Percentiles rank a stretch among this genome's conserved stretches.
phyloP scores from a whole-genome alignment of 768 basidiomycete species.

The Tremella yokohamensis region DNA sequence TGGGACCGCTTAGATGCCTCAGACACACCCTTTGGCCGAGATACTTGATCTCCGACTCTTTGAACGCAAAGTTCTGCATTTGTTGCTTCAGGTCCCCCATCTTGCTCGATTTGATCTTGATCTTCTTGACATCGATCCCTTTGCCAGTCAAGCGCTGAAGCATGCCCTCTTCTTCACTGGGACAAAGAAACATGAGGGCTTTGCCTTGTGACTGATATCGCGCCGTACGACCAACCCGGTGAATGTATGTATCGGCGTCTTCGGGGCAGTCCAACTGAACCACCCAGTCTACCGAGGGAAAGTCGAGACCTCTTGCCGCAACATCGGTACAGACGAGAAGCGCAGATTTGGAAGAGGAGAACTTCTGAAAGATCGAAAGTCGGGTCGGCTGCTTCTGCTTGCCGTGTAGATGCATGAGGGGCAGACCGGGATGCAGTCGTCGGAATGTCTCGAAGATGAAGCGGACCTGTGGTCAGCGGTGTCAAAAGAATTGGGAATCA shows the following conservation, averaged over 20 bases:
- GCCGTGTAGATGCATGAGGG: slow-evolving; percentile 89
- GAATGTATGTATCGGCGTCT: slow-evolving; percentile 95
- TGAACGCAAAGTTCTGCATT: slow-evolving; percentile 86
- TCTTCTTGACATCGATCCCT: slow-evolving; percentile 63
- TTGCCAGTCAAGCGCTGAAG: slow-evolving; percentile 66
- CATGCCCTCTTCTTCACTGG: slow-evolving; percentile 94
- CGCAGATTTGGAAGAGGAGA: slow-evolving; percentile 74
- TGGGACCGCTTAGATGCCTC: slow-evolving; percentile 5
- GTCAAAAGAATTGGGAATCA: not conserved
- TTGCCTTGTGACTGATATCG: slow-evolving; percentile 88
- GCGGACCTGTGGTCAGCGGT: slow-evolving; percentile 58
- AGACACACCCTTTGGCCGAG: slow-evolving; percentile 78
- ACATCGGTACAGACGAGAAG: slow-evolving; percentile 93
- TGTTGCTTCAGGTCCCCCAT: slow-evolving; percentile 78
- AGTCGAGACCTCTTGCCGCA: slow-evolving; percentile 92
- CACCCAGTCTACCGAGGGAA: slow-evolving; percentile 96
- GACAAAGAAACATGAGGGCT: slow-evolving; percentile 72
- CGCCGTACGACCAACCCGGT: slow-evolving; percentile 92
- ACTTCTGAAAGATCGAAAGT: slow-evolving; percentile 75
- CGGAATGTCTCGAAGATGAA: slow-evolving; percentile 95
- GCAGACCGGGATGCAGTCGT: slow-evolving; percentile 87
- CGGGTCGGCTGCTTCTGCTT: slow-evolving; percentile 94
- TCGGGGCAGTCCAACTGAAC: slow-evolving; percentile 93
- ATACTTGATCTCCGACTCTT: slow-evolving; percentile 95
- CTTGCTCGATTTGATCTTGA: slow-evolving; percentile 85